These are phyloP conservation scores for Flaveria robusta DNA, from an alignment of 129 eudicot species.

Conservation along the genomic window DNA sequence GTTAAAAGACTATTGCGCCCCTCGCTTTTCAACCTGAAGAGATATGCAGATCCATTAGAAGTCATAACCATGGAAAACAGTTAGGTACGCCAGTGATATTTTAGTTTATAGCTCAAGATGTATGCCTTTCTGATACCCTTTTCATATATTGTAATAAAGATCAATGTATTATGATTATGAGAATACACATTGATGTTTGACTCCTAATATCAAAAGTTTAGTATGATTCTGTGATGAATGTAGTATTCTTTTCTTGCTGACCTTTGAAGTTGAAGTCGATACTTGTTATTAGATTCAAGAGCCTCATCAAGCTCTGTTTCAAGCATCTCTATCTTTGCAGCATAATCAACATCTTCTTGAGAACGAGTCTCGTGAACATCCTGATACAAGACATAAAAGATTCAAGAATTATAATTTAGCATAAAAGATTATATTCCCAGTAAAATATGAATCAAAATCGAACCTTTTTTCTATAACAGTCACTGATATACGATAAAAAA, in stretches of 20 bases:
- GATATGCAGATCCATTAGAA: not conserved
- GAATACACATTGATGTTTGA: slow-evolving; percentile 17
- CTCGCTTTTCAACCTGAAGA: slow-evolving; percentile 44
- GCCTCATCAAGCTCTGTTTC: slow-evolving; percentile 68
- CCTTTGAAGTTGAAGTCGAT: slow-evolving; percentile 64
- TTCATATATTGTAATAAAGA: not conserved
- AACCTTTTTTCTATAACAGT: not conserved
- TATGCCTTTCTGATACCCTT: not conserved
- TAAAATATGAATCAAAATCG: slow-evolving; percentile 1
- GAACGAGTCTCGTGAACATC: slow-evolving; percentile 36
- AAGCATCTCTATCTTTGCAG: slow-evolving; percentile 50
- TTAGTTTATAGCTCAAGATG: not conserved
- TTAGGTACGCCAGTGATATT: not conserved
- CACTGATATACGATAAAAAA: not conserved
- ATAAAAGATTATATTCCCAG: not conserved
- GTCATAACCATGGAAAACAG: not conserved
- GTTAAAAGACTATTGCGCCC: slow-evolving; percentile 44
- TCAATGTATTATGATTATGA: not conserved
- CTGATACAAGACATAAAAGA: slow-evolving; percentile 31
- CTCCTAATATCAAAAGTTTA: not conserved
- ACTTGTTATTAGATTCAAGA: slow-evolving; percentile 51
- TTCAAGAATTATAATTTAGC: not conserved
- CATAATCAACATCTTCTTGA: slow-evolving; percentile 41
- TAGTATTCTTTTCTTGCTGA: slow-evolving; percentile 25
- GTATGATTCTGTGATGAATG: not conserved